Evolutionary conservation across 352 stramenopile species (phyloP), one percentile per base, ranked within the genome.

Genomic region (Phytophthora cryptogea): DNA sequence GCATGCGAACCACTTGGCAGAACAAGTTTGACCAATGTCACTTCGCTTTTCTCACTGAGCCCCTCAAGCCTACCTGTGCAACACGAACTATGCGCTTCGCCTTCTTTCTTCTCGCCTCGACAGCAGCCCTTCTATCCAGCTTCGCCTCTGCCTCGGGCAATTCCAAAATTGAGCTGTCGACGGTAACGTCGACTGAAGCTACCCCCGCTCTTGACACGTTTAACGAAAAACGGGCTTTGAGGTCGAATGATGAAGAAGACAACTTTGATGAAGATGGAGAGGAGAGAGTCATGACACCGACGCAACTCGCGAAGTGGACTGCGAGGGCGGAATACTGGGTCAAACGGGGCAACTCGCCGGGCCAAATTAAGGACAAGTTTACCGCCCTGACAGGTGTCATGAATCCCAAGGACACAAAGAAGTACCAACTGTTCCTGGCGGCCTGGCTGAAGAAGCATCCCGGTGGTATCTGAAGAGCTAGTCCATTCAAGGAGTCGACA

Each of bases 341-440:
- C 3, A 5, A 50, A 17, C 16, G 10, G 1, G 43, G 43, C 36
- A 28, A 50, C 5, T 27, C 14, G 8, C 14, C 14, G 31, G n/a
- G 14, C n/a, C n/a, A 26, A 28, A 50, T 50, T 8, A 37, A 27
- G 27, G 3, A 39, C 2, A 50, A 50, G 10, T 36, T 40, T 0
- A 26, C 45, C 3, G 30, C 13, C 16, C 3, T 20, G 30, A n/a
- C 9, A 17, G 33, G 28, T 37, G 37, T 27, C 11, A 27, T 43
- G n/a, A 43, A 3, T 16, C 16, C 2, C n/a, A 52, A 52, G 30
- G 10, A 27, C 27, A 36, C n/a, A 30, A 4, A 20, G 5, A 51
- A 50, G 17, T 52, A 52, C 17, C 17, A 40, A 8, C 16, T 52
- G 45, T 52, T 52, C 45, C 13, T 40, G 27, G 45, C 45, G 8